These are phyloP conservation scores for Candida neerlandica DNA, from an alignment of 1,139 yeast genomes.

Conservation along the genomic window DNA sequence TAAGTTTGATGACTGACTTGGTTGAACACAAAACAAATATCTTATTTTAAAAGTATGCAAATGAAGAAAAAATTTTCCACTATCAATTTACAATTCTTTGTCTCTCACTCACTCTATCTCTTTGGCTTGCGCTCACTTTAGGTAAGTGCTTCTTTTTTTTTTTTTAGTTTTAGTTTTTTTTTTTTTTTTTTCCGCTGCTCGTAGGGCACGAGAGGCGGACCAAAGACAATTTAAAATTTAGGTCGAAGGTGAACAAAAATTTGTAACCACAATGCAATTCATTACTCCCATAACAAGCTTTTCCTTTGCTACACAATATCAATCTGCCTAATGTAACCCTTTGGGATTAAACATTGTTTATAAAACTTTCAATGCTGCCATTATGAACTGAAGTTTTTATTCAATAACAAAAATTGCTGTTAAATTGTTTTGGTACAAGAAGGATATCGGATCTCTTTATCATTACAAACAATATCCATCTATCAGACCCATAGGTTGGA, in stretches of 20 bases:
- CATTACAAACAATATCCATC: not conserved
- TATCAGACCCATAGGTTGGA: not conserved
- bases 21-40: not conserved
- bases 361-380: not conserved
- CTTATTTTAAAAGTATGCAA: not conserved
- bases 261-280: not conserved
- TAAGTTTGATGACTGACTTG: not conserved
- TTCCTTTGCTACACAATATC: not conserved
- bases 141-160: not conserved
- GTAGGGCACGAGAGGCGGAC: slow-evolving; percentile 1
- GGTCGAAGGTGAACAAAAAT: not conserved
- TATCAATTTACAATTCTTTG: not conserved
- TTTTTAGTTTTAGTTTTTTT: not conserved
- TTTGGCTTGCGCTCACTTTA: no score
- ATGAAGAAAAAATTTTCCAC: slow-evolving; percentile 1
- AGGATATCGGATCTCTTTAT: not conserved
- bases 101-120: no score
- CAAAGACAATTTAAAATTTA: not conserved
- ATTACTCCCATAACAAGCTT: not conserved
- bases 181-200: not conserved
- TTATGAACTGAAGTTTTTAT: no score
- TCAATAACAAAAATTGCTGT: not conserved
- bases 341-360: not conserved
- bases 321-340: slow-evolving; percentile 1
- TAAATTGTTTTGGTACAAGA: not conserved